Base-by-base conservation (phyloP, 2,329 filamentous ascomycete species). In the Fusarium lyarnte region DNA sequence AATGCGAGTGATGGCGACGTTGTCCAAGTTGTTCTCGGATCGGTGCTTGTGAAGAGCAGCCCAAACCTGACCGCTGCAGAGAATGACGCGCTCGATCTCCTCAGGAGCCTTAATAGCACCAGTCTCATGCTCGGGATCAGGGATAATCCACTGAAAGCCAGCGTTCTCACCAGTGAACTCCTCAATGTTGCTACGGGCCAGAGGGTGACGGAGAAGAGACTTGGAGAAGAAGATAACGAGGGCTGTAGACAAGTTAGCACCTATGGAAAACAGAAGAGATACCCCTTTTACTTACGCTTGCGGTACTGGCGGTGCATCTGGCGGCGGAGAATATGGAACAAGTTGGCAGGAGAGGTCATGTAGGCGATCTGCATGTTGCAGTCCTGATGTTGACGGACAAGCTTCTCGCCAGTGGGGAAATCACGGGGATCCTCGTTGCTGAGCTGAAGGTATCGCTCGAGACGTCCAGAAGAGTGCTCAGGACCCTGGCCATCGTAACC, bases 251-350 rank as follows among this genome's bases (percentile, higher is more conserved):
- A 46, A 41, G 68, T 78, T 70, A 77, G 77, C 75, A 54, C 33
- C 25, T 17, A 29, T 6, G 25, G 27, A 27, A 38, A 38, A 29
- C 14, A 43, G 27, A 31, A 19, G n/a, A 25, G 36, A 35, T 36
- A 72, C 33, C 13, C 46, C 21, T 11, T 14, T 58, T 21, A 88
- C 93, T 90, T 88, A 96, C 94, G 96, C 88, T 99, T 99, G 85
- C 96, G 91, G 93, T 99, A 99, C 82, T 99, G 95, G 79, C 96
- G 91, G 88, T 98, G 95, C 91, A 99, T 97, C 86, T 99, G 96
- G 84, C 96, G 91, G 82, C 96, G 93, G 73, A 99, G 89, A 76
- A 96, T 91, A 85, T 99, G 96, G 92, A 99, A 99, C 81, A 97
- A 84, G 84, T 99, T 99, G 74, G 95, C 89, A 33, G 96, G 96